A percentile compares a stretch with the other conserved stretches of the same genome.
Evolutionary conservation across 1,284 basidiomycete species (phyloP).

Genomic region (Butyriboletus appendiculatus): DNA sequence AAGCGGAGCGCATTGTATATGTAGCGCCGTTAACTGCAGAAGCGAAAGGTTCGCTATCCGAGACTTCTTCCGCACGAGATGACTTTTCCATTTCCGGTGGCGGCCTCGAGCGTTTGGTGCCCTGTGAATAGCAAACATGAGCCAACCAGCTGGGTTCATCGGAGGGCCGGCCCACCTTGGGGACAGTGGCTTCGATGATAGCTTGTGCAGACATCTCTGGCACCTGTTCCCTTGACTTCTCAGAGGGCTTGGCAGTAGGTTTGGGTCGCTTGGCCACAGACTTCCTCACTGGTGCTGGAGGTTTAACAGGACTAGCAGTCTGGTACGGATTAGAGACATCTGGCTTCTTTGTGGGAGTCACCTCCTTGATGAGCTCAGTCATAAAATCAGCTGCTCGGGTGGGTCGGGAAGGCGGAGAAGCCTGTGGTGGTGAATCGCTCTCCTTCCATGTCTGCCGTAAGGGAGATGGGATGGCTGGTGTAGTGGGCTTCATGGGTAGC

Average conservation of each 20-base stretch:
- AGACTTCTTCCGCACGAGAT: slow-evolving; percentile 13
- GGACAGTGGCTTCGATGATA: slow-evolving; percentile 71
- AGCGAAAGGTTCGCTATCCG: slow-evolving; percentile 1
- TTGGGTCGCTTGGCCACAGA: slow-evolving; percentile 36
- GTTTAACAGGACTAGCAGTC: slow-evolving; percentile 57
- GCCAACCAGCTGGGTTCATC: not conserved
- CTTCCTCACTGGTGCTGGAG: slow-evolving; percentile 41
- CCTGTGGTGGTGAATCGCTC: slow-evolving; percentile 42
- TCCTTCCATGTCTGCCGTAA: slow-evolving; percentile 65
- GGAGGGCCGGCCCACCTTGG: slow-evolving; percentile 48
- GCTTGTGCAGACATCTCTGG: slow-evolving; percentile 53
- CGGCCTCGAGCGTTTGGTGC: slow-evolving; percentile 69
- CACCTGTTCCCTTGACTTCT: slow-evolving; percentile 34
- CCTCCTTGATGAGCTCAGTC: slow-evolving; percentile 66
- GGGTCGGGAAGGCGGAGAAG: slow-evolving; percentile 39
- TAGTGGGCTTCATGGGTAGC: slow-evolving; percentile 48
- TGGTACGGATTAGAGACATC: slow-evolving; percentile 75
- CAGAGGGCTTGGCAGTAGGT: slow-evolving; percentile 32
- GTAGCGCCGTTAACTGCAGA: slow-evolving; percentile 32
- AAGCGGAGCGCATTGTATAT: not conserved
- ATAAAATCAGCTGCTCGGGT: slow-evolving; percentile 66
- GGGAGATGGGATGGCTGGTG: slow-evolving; percentile 65
- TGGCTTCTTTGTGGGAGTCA: slow-evolving; percentile 58
- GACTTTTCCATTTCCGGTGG: slow-evolving; percentile 42
- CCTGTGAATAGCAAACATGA: slow-evolving; percentile 41